A percentile compares a stretch with the other conserved stretches of the same genome.
phyloP scores from a whole-genome alignment of 176 grass and related monocot species.

The Oryza rufipogon region DNA sequence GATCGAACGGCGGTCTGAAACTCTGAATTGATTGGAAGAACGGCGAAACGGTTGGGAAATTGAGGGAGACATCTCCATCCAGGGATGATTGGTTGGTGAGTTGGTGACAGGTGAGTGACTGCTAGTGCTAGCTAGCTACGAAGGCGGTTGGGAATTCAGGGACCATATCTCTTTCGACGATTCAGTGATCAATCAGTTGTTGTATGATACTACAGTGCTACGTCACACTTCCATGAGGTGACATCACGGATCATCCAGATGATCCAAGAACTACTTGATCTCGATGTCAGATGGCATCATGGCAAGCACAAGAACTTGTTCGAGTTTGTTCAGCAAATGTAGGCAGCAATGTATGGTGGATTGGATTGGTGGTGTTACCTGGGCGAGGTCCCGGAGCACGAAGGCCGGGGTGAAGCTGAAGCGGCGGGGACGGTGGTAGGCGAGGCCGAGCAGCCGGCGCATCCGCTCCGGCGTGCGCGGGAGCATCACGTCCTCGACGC shows the following conservation, averaged over 20 bases:
- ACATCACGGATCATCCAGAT: neutral
- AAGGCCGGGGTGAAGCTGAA: conserved; percentile 55
- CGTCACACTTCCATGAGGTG: neutral
- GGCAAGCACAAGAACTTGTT: neutral
- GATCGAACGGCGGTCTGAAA: neutral
- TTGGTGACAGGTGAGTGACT: neutral
- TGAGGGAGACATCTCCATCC: neutral
- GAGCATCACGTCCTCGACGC: conserved; percentile 61
- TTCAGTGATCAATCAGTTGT: neutral
- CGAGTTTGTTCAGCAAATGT: neutral
- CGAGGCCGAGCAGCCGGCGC: conserved; percentile 42
- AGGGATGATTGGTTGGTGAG: neutral
- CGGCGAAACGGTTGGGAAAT: conserved; percentile 32
- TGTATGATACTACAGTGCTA: neutral
- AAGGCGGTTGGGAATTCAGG: conserved; percentile 23
- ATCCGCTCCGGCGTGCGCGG: conserved; percentile 48
- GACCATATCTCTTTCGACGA: neutral
- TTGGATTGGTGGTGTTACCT: conserved; percentile 37
- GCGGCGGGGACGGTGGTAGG: conserved; percentile 42
- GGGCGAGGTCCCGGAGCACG: conserved; percentile 60
- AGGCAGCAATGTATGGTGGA: too few species aligned
- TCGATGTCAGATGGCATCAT: neutral
- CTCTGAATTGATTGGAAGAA: conserved; percentile 15
- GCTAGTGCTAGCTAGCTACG: neutral
- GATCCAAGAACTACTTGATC: neutral